Conservation (phyloP, 2,329 filamentous ascomycete genomes). For the Coniochaeta sp. region DNA sequence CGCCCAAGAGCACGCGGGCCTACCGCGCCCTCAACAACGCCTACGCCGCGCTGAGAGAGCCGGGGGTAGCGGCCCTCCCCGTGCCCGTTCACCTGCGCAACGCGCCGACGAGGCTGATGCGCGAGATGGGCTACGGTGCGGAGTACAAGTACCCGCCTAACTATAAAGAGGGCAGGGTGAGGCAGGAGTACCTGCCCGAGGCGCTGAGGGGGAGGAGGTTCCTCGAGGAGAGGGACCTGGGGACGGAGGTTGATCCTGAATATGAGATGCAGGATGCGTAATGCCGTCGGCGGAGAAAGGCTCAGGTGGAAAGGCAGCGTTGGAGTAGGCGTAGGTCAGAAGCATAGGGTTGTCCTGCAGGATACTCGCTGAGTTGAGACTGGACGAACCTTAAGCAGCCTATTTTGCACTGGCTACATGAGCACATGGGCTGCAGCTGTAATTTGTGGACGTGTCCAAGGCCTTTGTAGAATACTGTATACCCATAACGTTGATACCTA, state of each 20-base stretch:
- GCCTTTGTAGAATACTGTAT: neutral
- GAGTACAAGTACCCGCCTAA: conserved; percentile 98
- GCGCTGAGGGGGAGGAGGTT: conserved; percentile 64
- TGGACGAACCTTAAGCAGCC: no score
- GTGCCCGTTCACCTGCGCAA: conserved; percentile 86
- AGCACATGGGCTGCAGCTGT: neutral
- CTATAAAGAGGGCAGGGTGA: conserved; percentile 72
- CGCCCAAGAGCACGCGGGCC: conserved; percentile 79
- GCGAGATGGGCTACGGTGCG: conserved; percentile 81
- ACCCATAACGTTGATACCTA: neutral
- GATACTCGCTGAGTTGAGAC: no score
- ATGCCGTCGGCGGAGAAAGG: no score
- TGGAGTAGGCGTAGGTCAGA: neutral
- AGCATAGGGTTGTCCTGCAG: no score
- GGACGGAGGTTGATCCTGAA: conserved; percentile 69
- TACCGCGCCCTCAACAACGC: conserved; percentile 80
- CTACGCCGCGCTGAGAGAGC: conserved; percentile 70
- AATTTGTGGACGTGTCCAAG: no score
- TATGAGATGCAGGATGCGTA: conserved; percentile 32
- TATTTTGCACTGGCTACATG: neutral
- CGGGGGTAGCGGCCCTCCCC: conserved; percentile 72
- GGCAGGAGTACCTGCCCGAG: conserved; percentile 86
- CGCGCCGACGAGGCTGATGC: conserved; percentile 87
- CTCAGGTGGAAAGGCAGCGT: neutral
- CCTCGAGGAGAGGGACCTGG: conserved; percentile 73